phyloP scores from a whole-genome alignment of 495 filamentous ascomycete genomes.

The Penicillium maclennaniae region DNA sequence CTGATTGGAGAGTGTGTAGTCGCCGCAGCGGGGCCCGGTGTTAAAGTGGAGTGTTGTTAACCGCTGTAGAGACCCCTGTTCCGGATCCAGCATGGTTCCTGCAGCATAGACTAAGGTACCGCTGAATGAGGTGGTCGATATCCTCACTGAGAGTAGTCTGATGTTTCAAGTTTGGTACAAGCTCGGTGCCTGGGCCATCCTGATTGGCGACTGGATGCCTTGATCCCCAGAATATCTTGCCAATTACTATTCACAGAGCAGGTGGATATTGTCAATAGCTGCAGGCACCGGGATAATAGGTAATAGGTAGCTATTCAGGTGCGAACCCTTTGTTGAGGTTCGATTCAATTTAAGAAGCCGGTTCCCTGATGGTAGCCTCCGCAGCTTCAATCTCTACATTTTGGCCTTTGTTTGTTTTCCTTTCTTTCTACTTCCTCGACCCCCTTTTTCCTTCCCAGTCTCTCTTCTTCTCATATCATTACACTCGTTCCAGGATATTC shows the following conservation, averaged over 20 bases:
- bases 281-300: neutral
- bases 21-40: neutral
- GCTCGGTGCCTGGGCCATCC: neutral
- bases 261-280: neutral
- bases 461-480: slow-evolving; percentile 24
- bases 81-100: neutral
- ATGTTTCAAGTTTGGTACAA: slow-evolving; percentile 18
- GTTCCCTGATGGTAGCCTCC: neutral
- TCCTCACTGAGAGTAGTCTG: neutral
- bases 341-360: neutral
- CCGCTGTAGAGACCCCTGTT: neutral
- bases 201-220: slow-evolving; percentile 13
- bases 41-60: neutral
- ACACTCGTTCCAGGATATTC: slow-evolving; percentile 16
- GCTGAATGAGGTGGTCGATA: neutral
- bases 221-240: slow-evolving; percentile 17
- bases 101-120: neutral
- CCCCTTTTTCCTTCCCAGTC: slow-evolving; percentile 32
- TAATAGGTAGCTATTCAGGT: too few relatives aligned
- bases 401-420: slow-evolving; percentile 8
- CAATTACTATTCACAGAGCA: slow-evolving; percentile 4
- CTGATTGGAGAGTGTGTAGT: neutral
- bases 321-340: neutral
- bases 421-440: neutral
- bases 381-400: neutral